Evolutionary conservation across 495 filamentous ascomycete genomes (phyloP).

Genomic region (Hypoxylon rickii): DNA sequence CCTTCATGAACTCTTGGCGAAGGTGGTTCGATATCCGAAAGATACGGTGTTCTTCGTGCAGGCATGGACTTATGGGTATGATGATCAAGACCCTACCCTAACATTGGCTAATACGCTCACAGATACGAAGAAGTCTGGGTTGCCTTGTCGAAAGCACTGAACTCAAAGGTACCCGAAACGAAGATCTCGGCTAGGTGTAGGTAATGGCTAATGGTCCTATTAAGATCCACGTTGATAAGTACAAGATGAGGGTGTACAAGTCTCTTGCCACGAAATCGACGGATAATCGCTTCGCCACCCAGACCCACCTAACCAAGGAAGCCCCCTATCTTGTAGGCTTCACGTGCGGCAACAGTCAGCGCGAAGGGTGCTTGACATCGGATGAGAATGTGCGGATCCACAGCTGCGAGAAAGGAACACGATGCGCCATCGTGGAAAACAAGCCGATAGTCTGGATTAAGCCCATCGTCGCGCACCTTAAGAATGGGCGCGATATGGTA

Average conservation of each 20-base stretch:
- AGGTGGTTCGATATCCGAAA: constrained; percentile 68
- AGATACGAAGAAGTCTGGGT: constrained; percentile 88
- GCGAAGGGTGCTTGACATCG: constrained; percentile 72
- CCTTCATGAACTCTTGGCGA: constrained; percentile 70
- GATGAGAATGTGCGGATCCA: constrained; percentile 73
- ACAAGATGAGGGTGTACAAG: constrained; percentile 74
- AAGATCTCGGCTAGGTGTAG: no score
- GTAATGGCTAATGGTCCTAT: constrained; percentile 2
- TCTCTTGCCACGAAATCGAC: constrained; percentile 57
- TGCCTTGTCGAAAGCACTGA: constrained; percentile 71
- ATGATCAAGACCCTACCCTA: neutral
- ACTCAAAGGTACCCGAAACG: constrained; percentile 68
- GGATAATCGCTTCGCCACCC: constrained; percentile 36
- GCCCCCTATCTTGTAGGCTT: constrained; percentile 75
- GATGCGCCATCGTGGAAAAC: constrained; percentile 60
- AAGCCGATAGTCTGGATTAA: constrained; percentile 72
- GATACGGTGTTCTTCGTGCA: constrained; percentile 84
- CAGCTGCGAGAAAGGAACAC: constrained; percentile 78
- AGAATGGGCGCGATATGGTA: constrained; percentile 61
- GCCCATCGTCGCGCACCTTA: constrained; percentile 68
- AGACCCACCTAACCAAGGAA: constrained; percentile 55
- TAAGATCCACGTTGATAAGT: constrained; percentile 81
- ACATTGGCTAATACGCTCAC: neutral
- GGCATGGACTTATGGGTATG: constrained; percentile 88
- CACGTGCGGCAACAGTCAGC: constrained; percentile 69